Evolutionary conservation across 805 yeast genomes (phyloP), one percentile per base, ranked within the genome.

Genomic region (Metschnikowia koreensis): DNA sequence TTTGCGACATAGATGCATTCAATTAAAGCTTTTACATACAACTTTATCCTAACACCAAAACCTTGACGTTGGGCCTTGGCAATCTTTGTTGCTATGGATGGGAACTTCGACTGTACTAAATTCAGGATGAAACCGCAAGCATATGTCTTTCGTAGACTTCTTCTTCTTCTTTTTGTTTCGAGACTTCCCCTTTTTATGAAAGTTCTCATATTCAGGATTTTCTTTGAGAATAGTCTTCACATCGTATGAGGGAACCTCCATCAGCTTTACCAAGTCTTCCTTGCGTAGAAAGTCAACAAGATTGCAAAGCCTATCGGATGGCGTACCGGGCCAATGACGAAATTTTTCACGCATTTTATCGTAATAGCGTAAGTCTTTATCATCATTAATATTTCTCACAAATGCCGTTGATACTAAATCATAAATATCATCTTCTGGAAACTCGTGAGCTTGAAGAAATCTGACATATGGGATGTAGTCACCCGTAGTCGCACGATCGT

Each of bases 381-480:
- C 50, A 15, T 34, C 44, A 26, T 47, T 15, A 15, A 36, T 40
- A 16, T 47, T 47, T 41, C 50, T 47, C 22, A 47, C 45, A 11
- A 41, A 40, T 3, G 45, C 50, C 38, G 45, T 41, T 12, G 50
- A 33, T 27, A 36, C 34, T 39, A 47, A 16, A 16, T 47, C 50
- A 17, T 34, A 47, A 12, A 47, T 47, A 8, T 47, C 50, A 3
- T 40, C 45, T 10, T 47, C 41, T 1, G 45, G 40, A 22, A 47
- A 47, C 9, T 47, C 50, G 27, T 47, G 50, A 28, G 50, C 50
- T 47, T 41, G 38, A 27, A 47, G 50, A 33, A 47, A 47, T 13
- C 12, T 22, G 10, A 47, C 17, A 22, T 41, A 47, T n/a, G 40
- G 36, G 9, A n/a, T 36, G 34, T 29, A 41, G 9, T 41, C 44